Base-by-base conservation (phyloP, 805 yeast genomes). In the Candida koratica region DNA sequence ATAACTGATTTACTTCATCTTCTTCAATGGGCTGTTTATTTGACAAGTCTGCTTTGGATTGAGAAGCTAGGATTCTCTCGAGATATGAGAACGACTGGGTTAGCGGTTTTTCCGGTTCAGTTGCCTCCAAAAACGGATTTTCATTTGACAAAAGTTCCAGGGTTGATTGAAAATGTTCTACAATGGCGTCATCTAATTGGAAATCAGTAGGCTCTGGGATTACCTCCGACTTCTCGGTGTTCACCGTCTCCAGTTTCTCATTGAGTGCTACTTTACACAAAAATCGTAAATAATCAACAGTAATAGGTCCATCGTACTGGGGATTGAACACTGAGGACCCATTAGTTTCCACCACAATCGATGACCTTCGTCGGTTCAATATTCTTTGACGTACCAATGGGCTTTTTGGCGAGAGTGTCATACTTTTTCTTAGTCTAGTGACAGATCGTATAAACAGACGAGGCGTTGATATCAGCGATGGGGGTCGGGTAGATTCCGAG, bases 241-340 rank as follows among this genome's bases (percentile, higher is more conserved):
- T 14, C 24, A 8, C 24, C 24, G 24, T 8, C 24, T 20, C 24
- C 8, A 8, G 8, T 14, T 36, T 14, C 15, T 39, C 46, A 4
- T 45, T 42, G 15, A 33, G 32, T 11, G 53, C 51, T 1, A 63
- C 61, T 27, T 52, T 48, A 31, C 70, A 63, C 30, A 64, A 55
- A 12, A 55, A 55, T 23, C 62, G 47, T 25, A 66, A 48, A 27
- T 60, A 67, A 34, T 62, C 68, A 9, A 56, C 52, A 2, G 69
- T 63, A 14, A 66, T 48, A 1, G 65, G 60, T 1, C 70, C 71
- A 12, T 46, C 46, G 40, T 64, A 64, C 6, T 49, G 52, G 0
- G 60, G 47, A 15, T 61, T 61, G 37, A 49, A 62, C 2, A 48
- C 42, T 10, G 45, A 25, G 34, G 23, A 46, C 1, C 64, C 66